Base-by-base conservation (phyloP, 495 filamentous ascomycete genomes). In the Neurospora cerealis region DNA sequence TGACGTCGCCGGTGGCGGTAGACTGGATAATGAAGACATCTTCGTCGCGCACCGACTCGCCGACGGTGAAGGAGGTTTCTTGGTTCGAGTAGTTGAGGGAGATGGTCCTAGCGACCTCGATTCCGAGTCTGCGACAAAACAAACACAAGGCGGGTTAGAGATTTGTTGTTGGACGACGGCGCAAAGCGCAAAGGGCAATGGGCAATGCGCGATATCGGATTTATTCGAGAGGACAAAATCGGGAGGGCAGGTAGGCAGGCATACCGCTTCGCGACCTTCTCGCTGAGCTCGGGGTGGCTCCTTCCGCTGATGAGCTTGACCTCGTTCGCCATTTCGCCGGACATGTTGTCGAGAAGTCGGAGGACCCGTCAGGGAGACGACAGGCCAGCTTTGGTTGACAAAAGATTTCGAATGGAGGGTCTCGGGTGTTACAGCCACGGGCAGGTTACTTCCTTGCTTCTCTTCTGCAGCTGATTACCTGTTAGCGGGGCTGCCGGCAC, bases 21-120 rank as follows among this genome's bases (percentile, higher is more conserved):
- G 95, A 97, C 83, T 99, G 96, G 73, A 99, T 85, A 76, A 99
- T 95, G 86, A 97, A 99, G 80, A 97, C 95, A 90, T 97, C 95
- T 87, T 98, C 95, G 83, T 99, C 94, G 80, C 95, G 90, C 42
- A 99, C 96, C 76, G 92, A 95, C 83, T 99, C 96, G 80, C 95
- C 95, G 75, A 99, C 96, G 15, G 96, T 97, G 72, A 99, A 94
- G 75, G 93, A 96, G 17, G 93, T 98, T 81, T 99, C 96, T 78
- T 98, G 94, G 86, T 99, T 99, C 70, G 95, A 97, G 83, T 97
- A 97, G 80, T 98, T 94, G 78, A 97, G 87, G 74, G 94, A 93
- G 85, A 97, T 90, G 69, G 97, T 95, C 86, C 95, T 94, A 76
- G 94, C 93, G 92, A 93, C 87, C 90, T 98, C 94, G 79, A 98